Conservation (phyloP, 2,329 filamentous ascomycete genomes). For the Daldinia sp. region DNA sequence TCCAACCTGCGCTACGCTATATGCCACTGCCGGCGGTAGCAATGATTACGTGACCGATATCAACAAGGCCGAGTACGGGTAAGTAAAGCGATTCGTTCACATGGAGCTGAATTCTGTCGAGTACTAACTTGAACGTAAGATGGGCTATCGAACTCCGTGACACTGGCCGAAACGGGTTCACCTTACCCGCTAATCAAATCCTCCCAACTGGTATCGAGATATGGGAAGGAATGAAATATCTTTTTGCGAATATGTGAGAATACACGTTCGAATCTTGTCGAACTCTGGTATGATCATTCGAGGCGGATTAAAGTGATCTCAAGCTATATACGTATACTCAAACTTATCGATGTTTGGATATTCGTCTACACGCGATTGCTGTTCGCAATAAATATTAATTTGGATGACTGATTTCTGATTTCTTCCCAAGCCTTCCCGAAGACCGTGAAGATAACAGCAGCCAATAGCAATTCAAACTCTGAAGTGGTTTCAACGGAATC, state of each 20-base stretch:
- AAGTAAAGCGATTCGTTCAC: slow-evolving; percentile 25
- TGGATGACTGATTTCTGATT: not conserved
- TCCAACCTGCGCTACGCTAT: slow-evolving; percentile 55
- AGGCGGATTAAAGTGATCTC: not conserved
- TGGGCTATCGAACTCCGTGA: slow-evolving; percentile 53
- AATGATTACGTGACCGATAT: slow-evolving; percentile 52
- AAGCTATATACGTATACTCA: not conserved
- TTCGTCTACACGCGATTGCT: not conserved
- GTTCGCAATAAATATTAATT: not conserved
- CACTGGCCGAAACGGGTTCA: slow-evolving; percentile 48
- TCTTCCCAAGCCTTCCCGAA: not conserved
- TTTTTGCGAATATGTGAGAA: slow-evolving; percentile 45
- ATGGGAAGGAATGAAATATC: slow-evolving; percentile 50
- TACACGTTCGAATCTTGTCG: not conserved
- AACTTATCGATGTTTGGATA: not conserved
- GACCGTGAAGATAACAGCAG: too few relatives aligned
- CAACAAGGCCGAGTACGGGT: slow-evolving; percentile 47
- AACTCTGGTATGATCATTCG: not conserved
- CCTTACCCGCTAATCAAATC: slow-evolving; percentile 49
- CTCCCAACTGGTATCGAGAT: slow-evolving; percentile 48
- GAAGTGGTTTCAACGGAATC: not conserved
- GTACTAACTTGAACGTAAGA: slow-evolving; percentile 34
- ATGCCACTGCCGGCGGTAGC: slow-evolving; percentile 48
- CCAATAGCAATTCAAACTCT: not conserved
- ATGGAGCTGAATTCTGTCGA: not conserved